phyloP scores from a whole-genome alignment of 352 stramenopile species.

The Phytophthora fragariae region DNA sequence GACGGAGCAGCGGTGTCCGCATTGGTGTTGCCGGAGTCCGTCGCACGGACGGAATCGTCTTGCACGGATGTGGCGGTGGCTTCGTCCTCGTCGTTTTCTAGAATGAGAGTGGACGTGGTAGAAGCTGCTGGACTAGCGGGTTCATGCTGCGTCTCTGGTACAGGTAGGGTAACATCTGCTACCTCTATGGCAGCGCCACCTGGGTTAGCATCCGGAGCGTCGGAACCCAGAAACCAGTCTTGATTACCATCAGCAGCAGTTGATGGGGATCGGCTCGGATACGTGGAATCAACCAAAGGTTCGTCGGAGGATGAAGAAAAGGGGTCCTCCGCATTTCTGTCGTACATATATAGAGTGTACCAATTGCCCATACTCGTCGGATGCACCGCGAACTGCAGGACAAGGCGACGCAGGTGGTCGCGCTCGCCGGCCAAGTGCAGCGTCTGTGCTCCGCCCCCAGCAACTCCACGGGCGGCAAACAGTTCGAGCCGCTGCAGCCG shows the following conservation, averaged over 20 bases:
- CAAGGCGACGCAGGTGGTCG: slow-evolving; percentile 30
- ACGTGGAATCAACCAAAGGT: not conserved
- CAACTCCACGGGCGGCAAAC: slow-evolving; percentile 34
- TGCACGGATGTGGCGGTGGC: too few species aligned
- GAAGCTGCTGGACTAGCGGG: not conserved
- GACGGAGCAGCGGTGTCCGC: too few species aligned
- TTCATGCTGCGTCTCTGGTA: not conserved
- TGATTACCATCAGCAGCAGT: not conserved
- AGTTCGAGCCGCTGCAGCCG: slow-evolving; percentile 56
- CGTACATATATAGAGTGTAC: too few species aligned
- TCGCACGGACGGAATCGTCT: too few species aligned
- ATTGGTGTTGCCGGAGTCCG: not conserved
- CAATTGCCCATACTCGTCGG: too few species aligned
- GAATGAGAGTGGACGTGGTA: not conserved
- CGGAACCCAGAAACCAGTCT: not conserved
- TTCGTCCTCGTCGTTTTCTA: not conserved
- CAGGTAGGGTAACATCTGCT: not conserved
- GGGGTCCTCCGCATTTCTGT: not conserved
- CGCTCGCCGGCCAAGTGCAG: slow-evolving; percentile 39
- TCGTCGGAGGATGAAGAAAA: not conserved
- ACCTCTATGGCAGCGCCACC: not conserved
- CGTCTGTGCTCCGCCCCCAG: slow-evolving; percentile 11
- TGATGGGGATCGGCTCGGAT: not conserved
- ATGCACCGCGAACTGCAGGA: slow-evolving; percentile 5
- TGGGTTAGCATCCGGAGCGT: not conserved